A percentile compares a stretch with the other conserved stretches of the same genome.
Evolutionary conservation across 208 protist species (phyloP).

Genomic region (Naegleria gruberi): DNA sequence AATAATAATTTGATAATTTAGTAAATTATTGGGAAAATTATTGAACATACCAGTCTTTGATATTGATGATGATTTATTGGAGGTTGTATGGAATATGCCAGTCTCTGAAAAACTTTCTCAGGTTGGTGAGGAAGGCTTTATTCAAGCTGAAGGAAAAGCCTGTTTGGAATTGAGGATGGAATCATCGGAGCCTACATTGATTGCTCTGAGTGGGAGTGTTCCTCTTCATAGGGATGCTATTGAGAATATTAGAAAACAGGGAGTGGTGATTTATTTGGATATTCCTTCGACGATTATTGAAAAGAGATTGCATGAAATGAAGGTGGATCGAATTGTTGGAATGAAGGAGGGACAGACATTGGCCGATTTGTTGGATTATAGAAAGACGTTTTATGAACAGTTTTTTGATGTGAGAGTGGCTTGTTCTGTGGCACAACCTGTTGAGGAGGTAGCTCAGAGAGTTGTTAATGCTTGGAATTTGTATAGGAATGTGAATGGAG

Average conservation of each 20-base stretch:
- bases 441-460: background rate
- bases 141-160: background rate
- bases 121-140: background rate
- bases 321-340: slow-evolving; percentile 2
- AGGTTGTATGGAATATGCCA: background rate
- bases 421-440: background rate
- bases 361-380: background rate
- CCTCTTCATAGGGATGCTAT: background rate
- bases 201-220: background rate
- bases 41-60: background rate
- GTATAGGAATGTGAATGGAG: background rate
- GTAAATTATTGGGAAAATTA: background rate
- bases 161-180: background rate
- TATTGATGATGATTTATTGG: background rate
- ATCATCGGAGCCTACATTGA: background rate
- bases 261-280: background rate
- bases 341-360: background rate
- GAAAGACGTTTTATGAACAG: background rate
- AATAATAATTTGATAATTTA: too few species aligned
- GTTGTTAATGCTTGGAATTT: background rate
- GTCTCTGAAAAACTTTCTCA: background rate
- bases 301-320: background rate
- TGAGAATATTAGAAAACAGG: background rate
- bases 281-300: background rate
- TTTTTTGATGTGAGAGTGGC: slow-evolving; percentile 20